These are phyloP conservation scores for Vitis rotundifolia DNA, from an alignment of 164 flowering plant genomes.

Conservation along the genomic window DNA sequence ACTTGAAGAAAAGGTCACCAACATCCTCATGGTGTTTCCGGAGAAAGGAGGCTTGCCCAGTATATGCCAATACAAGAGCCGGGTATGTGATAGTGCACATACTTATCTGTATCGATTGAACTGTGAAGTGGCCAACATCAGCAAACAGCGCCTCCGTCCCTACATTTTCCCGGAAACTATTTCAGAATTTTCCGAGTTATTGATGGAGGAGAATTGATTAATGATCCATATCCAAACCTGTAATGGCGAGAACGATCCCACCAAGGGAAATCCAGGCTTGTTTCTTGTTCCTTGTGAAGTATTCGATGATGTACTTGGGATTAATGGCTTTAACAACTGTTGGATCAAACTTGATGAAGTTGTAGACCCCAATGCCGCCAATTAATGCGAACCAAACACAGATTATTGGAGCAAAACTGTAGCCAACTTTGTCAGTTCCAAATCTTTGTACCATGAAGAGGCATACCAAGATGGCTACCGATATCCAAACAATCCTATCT, in stretches of 20 bases:
- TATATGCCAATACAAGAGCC: conserved; percentile 20
- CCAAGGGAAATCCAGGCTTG: conserved; percentile 28
- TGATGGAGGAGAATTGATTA: too few species aligned
- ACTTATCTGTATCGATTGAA: conserved; percentile 24
- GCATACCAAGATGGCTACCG: conserved; percentile 16
- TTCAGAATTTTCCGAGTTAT: background rate
- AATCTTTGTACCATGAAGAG: background rate
- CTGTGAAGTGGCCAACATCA: conserved; percentile 20
- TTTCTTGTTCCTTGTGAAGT: conserved; percentile 15
- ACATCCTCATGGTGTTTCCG: conserved; percentile 34
- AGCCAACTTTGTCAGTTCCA: too few species aligned
- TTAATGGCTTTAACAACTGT: conserved; percentile 8
- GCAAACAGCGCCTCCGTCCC: conserved; percentile 24
- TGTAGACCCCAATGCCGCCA: background rate
- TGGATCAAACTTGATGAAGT: conserved; percentile 15
- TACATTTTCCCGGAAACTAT: background rate
- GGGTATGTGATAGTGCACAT: conserved; percentile 19
- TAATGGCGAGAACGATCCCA: conserved; percentile 14
- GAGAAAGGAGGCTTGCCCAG: conserved; percentile 40
- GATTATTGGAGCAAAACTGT: too few species aligned
- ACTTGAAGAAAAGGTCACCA: conserved; percentile 40
- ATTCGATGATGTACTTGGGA: conserved; percentile 19
- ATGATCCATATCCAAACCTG: conserved; percentile 7
- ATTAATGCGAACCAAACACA: too few species aligned
- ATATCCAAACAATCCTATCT: conserved; percentile 13